Base-by-base conservation (phyloP, 2,329 filamentous ascomycete genomes). In the Microdochium paspali region DNA sequence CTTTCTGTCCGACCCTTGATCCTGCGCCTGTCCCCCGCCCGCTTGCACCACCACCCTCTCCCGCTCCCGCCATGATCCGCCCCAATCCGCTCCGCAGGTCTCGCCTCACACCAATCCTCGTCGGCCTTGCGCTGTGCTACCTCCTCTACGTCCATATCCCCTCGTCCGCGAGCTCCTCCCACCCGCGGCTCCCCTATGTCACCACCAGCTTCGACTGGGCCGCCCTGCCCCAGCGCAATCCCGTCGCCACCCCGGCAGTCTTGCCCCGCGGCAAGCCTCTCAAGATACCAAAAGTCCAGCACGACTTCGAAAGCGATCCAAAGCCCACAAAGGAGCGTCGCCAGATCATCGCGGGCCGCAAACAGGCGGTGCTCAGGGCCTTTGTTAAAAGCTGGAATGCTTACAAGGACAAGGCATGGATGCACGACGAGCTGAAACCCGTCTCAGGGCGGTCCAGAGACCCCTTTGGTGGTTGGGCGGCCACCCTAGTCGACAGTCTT, bases 401-500 rank as follows among this genome's bases (percentile, higher is more conserved):
- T 24, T 81, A 81, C 58, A 74, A 69, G 50, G 58, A 66, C 42
- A 58, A 71, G 46, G 76, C 76, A 1, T 79, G 75, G 74, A 58
- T 71, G 44, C 62, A 67, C 15, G 76, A 80, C 51, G 76, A 79
- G 58, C 58, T 79, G 9, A 57, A 61, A 24, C 76, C 76, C 10
- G 62, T 79, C 2, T 66, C 66, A 18, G 74, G 73, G 35, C 56
- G 57, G n/a, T 65, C 58, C 18, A 73, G 68, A 49, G 69, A 74
- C 47, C 61, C 63, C 0, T 77, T 77, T 54, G 73, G 74, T 10
- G 72, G 73, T 23, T 80, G 76, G 70, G 77, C 69, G 1, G 79
- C 78, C 2, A 81, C 79, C 0, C 59, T 83, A 45, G 72, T 84
- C 23, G 80, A 84, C 56, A 64, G 72, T 0, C 66, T 84, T 45